Evolutionary conservation across 257 asterid species (phyloP), one percentile per base, ranked within the genome.

Genomic region (Verbascum thapsus): DNA sequence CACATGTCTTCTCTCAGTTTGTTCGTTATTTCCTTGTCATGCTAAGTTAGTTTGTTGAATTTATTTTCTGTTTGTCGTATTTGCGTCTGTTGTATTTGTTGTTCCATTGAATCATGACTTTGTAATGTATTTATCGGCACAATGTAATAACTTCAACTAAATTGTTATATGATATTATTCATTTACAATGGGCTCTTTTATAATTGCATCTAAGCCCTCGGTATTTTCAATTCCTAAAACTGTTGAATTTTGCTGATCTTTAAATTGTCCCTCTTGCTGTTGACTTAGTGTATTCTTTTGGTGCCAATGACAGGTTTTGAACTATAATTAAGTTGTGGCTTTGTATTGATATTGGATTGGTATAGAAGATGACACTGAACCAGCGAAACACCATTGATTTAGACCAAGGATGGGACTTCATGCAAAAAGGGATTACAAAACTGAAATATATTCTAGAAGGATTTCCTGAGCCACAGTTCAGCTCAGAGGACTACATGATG

Each of bases 381-480:
- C 97, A 79, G 68, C 78, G 88, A 53, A 80, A 75, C 58, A 84
- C 86, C 15, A 90, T 87, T 57, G 94, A 84, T 69, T 78, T 94
- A 64, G 97, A 94, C 4, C 88, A 87, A 67, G 99, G 99, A 69
- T 94, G 96, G 99, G 91, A 87, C 17, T 77, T 85, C 50, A 90
- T 94, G 97, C 91, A 90, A 70, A 80, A 72, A 34, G 99, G 99
- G 72, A 85, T 94, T 22, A 80, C 85, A 8, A 94, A 90, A 82
- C 88, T 94, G 72, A 90, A 79, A 78, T 79, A 76, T 61, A 94
- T 94, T 76, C 83, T 94, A 8, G 99, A 94, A 84, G 97, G 90
- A 65, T 64, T 73, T 44, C 94, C 95, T 0, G 97, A 90, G 78
- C 81, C 96, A 11, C 99, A 94, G 60, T 94, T 94, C 84, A 82